Base-by-base conservation (phyloP, 225 moss, liverwort and hornwort genomes). In the Polytrichum commune region DNA sequence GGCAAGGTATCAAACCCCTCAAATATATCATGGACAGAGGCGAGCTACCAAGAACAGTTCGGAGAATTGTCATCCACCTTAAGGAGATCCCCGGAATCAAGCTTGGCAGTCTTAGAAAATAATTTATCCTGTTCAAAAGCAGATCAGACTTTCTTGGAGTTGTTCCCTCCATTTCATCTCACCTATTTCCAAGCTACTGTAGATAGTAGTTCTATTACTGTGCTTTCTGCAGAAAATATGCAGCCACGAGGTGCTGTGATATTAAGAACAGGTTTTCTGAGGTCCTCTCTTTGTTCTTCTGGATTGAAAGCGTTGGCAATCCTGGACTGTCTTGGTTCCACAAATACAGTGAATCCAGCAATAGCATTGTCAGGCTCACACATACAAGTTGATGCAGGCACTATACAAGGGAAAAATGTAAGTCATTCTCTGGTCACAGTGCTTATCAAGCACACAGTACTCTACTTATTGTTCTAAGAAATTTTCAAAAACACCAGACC, bases 301-400 rank as follows among this genome's bases (percentile, higher is more conserved):
- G 61, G 38, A 60, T 53, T 9, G 32, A 58, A 6, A 7, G 55
- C 13, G 38, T 33, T 71, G 33, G 13, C 16, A 23, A 6, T 46
- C 6, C 18, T 16, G 25, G 56, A 71, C 35, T 8, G 32, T 24
- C 20, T 46, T 18, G 62, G 38, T 16, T 35, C 71, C 29, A 22
- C 62, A 23, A 38, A 33, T 23, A 20, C 6, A 25, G 61, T 10
- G 35, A 61, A 16, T 71, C 33, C 55, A 74, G 55, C 58, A 56
- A 19, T 74, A 16, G 10, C 23, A 5, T 32, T 74, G 1, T 74
- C 66, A 9, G 56, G 33, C 29, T 33, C 55, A 5, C 56, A 23
- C 18, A 30, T 65, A 32, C 66, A 74, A 74, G 22, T 74, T 32
- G 8, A 29, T 74, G 65, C 66, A 66, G 66, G 65, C 54, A 26